Evolutionary conservation across 371 early-diverging fungal genomes (phyloP).

Genomic region (Mucor indicus): DNA sequence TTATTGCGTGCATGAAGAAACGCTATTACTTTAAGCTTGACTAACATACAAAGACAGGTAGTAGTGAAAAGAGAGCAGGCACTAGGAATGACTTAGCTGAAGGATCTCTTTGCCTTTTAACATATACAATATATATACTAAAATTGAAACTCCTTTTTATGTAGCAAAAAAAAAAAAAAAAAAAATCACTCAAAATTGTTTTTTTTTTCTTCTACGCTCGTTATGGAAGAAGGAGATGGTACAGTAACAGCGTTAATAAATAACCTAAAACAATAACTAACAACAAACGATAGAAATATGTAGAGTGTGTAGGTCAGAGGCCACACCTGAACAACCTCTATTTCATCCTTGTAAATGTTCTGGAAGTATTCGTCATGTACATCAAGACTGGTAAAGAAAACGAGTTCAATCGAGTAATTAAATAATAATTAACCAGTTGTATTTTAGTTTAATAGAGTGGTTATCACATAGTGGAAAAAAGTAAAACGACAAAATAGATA

Average conservation of each 20-base stretch:
- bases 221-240: conserved; percentile 15
- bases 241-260: neutral
- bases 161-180: no score
- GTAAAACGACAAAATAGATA: conserved; percentile 18
- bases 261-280: neutral
- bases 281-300: conserved; percentile 61
- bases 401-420: neutral
- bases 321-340: conserved; percentile 75
- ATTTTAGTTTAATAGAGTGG: conserved; percentile 79
- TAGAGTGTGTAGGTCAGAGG: conserved; percentile 87
- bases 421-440: neutral
- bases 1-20: no score
- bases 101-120: no score
- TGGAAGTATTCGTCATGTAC: conserved; percentile 89
- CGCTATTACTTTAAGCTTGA: no score
- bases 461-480: conserved; percentile 80
- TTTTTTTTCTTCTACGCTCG: neutral
- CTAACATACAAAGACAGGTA: no score
- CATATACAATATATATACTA: no score
- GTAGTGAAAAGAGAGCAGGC: no score
- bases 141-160: no score
- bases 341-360: conserved; percentile 94
- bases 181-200: no score
- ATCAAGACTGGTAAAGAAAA: conserved; percentile 76
- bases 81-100: no score